A percentile compares a stretch with the other conserved stretches of the same genome.
phyloP scores from a whole-genome alignment of 306 rosid genomes.

The Cyamopsis tetragonoloba region DNA sequence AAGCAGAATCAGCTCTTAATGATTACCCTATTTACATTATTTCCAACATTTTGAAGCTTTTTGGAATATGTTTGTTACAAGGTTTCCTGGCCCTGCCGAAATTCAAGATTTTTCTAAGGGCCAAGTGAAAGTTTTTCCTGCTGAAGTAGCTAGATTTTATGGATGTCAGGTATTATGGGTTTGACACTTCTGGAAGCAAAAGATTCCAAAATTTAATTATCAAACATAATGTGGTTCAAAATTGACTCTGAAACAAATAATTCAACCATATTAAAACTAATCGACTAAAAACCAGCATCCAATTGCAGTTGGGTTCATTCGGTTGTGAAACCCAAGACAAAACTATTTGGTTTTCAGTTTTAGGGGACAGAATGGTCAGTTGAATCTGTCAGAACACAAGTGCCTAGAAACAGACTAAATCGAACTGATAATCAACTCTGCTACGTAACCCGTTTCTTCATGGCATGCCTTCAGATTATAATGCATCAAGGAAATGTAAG shows the following conservation, averaged over 20 bases:
- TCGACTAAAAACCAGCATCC: not conserved
- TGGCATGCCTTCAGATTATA: constrained; percentile 9
- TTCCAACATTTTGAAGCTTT: too few relatives aligned
- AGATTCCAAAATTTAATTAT: not conserved
- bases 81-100: not conserved
- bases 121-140: not conserved
- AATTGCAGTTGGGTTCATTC: not conserved
- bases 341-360: not conserved
- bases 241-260: not conserved
- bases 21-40: too few relatives aligned
- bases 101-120: not conserved
- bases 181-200: too few relatives aligned
- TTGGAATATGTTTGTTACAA: not conserved
- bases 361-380: not conserved
- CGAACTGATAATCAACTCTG: not conserved
- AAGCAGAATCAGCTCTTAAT: too few relatives aligned
- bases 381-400: not conserved
- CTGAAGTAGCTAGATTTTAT: not conserved
- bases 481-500: not conserved
- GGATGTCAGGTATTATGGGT: too few relatives aligned
- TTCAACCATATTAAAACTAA: not conserved
- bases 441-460: not conserved
- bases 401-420: constrained; percentile 2
- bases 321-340: not conserved
- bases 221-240: constrained; percentile 1